Evolutionary conservation across 768 basidiomycete genomes (phyloP).

Genomic region (button mushroom (Agaricus bisporus)): DNA sequence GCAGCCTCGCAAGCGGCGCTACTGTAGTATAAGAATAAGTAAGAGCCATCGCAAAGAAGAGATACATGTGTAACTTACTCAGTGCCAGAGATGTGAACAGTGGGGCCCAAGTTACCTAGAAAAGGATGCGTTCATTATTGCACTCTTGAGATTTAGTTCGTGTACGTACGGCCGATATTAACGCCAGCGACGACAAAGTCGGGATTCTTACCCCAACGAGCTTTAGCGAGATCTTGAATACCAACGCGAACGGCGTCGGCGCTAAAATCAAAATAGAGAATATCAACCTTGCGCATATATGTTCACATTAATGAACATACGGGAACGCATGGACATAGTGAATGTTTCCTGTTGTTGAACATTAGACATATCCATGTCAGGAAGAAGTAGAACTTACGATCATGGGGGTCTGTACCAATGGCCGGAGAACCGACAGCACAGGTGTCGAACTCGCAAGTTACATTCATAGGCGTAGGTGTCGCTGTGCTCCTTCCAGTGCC

Average conservation of each 20-base stretch:
- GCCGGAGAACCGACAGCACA: constrained; percentile 35
- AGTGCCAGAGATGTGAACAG: constrained; percentile 32
- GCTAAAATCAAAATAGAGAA: constrained; percentile 11
- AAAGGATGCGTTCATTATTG: background rate
- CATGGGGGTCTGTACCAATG: constrained; percentile 26
- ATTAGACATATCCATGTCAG: background rate
- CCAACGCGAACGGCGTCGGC: constrained; percentile 33
- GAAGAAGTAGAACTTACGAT: background rate
- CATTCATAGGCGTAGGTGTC: constrained; percentile 22
- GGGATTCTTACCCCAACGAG: constrained; percentile 28
- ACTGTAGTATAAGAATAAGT: constrained; percentile 18
- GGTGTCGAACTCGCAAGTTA: constrained; percentile 35
- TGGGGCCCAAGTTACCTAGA: constrained; percentile 27
- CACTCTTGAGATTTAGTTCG: background rate
- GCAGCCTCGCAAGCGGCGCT: constrained; percentile 46
- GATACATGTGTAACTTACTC: constrained; percentile 24
- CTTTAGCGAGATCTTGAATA: constrained; percentile 36
- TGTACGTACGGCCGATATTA: constrained; percentile 35
- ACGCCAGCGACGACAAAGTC: constrained; percentile 43
- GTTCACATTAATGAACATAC: constrained; percentile 14
- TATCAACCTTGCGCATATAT: background rate
- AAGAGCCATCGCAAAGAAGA: background rate
- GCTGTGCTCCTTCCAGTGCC: constrained; percentile 32
- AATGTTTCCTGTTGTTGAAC: constrained; percentile 20
- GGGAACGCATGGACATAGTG: constrained; percentile 42